Evolutionary conservation across 208 protist species (phyloP), one percentile per base, ranked within the genome.

Genomic region (Acanthamoeba triangularis): DNA sequence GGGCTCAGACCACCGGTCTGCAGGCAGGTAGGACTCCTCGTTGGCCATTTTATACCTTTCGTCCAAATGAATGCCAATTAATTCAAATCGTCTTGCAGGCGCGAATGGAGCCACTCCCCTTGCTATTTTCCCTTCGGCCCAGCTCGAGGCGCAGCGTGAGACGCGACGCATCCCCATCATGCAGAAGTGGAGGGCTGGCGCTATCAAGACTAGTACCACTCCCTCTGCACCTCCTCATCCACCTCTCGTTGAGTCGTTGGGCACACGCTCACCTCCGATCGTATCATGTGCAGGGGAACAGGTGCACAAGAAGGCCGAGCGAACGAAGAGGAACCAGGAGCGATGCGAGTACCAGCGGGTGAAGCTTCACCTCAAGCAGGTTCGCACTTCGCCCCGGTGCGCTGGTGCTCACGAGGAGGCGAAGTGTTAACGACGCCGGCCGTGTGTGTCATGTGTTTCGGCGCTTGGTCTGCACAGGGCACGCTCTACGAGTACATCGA

Each of bases 401-500:
- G 14, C 37, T 30, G 14, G 30, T 44, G 0, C 37, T 47, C 20
- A 18, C 14, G 63, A 69, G 16, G 61, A 33, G 28, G 23, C 23
- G 18, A 25, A 33, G 63, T 14, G 49, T 67, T 67, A 18, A 23
- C 28, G 20, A 28, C 3, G 54, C 54, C 0, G 14, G 20, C 54
- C 8, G 1, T 56, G 14, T 30, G 61, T n/a, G 18, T n/a, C 28
- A 4, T 65, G 18, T 67, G 25, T 67, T 65, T 67, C 2, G 25
- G 61, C 10, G 35, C 10, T 49, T 16, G 69, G 13, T 16, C 8
- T 28, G 37, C 35, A 0, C 80, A 88, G 80, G 80, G 80, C 6
- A 88, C 80, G 80, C 80, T 88, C 52, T 88, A 88, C 52, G 80
- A 88, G 80, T 88, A 88, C 80, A 65, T 88, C 33, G 80, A 88